Conservation (phyloP, 2,329 filamentous ascomycete species). For the Diaporthe citri region DNA sequence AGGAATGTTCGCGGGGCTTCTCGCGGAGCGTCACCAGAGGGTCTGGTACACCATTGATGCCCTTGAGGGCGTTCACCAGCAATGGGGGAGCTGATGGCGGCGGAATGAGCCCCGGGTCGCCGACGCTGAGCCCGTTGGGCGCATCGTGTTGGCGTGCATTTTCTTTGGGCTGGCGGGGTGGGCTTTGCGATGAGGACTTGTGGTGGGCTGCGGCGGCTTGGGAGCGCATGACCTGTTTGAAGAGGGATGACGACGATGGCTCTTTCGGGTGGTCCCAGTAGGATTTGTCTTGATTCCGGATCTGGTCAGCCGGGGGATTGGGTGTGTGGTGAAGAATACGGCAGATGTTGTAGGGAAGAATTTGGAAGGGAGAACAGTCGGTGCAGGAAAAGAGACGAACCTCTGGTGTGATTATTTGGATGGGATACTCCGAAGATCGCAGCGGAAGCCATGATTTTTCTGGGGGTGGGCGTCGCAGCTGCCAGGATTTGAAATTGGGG, state of each 20-base stretch:
- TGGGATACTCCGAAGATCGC: slow-evolving; percentile 37
- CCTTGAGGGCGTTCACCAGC: slow-evolving; percentile 50
- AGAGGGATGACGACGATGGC: slow-evolving; percentile 42
- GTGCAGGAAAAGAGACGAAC: slow-evolving; percentile 31
- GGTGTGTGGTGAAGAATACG: neutral
- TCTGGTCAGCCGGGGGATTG: slow-evolving; percentile 24
- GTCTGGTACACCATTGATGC: slow-evolving; percentile 56
- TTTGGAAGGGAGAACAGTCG: neutral
- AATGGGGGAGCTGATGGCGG: slow-evolving; percentile 45
- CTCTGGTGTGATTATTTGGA: slow-evolving; percentile 34
- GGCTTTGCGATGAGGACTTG: slow-evolving; percentile 48
- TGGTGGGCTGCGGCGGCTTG: slow-evolving; percentile 49
- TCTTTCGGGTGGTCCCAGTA: slow-evolving; percentile 44
- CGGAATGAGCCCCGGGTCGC: slow-evolving; percentile 39
- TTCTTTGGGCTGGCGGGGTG: slow-evolving; percentile 42
- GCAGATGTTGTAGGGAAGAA: slow-evolving; percentile 7
- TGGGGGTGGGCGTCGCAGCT: slow-evolving; percentile 18
- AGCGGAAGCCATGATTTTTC: slow-evolving; percentile 37
- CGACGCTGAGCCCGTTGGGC: slow-evolving; percentile 42
- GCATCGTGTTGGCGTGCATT: slow-evolving; percentile 42
- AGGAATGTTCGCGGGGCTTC: slow-evolving; percentile 49
- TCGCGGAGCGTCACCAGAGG: slow-evolving; percentile 47
- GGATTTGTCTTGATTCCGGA: slow-evolving; percentile 16
- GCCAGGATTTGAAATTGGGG: slow-evolving; percentile 22
- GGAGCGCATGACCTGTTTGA: slow-evolving; percentile 52